A percentile compares a stretch with the other conserved stretches of the same genome.
Conservation (phyloP, 306 rosid species). For the Cucumis hystrix region DNA sequence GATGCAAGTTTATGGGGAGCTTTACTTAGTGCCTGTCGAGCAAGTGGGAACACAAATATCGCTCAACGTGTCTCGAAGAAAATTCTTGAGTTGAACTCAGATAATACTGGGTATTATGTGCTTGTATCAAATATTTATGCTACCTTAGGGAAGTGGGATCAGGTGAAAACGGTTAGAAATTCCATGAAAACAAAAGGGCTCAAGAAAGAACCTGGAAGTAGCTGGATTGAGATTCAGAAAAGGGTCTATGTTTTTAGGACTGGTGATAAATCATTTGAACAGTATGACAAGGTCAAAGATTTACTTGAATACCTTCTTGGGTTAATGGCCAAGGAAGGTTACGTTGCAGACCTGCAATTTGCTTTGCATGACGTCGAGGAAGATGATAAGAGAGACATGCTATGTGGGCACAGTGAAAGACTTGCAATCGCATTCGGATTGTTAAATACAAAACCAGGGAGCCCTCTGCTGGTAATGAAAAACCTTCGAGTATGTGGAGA, state of each 20-base stretch:
- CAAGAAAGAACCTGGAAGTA: slow-evolving; percentile 57
- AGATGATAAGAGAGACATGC: slow-evolving; percentile 13
- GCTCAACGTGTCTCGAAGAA: slow-evolving; percentile 30
- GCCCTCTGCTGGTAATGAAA: slow-evolving; percentile 17
- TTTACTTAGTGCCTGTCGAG: slow-evolving; percentile 57
- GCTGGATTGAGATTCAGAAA: slow-evolving; percentile 38
- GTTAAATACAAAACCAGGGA: slow-evolving; percentile 15
- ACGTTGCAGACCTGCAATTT: slow-evolving; percentile 12
- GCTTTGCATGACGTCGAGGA: slow-evolving; percentile 8
- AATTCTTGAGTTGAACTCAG: slow-evolving; percentile 22
- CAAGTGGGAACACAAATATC: slow-evolving; percentile 30
- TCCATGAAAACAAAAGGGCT: slow-evolving; percentile 33
- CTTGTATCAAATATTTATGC: slow-evolving; percentile 48
- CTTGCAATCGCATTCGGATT: slow-evolving; percentile 15
- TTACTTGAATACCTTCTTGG: not conserved
- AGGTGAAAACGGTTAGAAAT: slow-evolving; percentile 33
- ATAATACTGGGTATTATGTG: slow-evolving; percentile 30
- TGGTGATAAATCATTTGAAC: slow-evolving; percentile 17
- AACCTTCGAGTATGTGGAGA: slow-evolving; percentile 15
- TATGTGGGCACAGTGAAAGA: slow-evolving; percentile 9
- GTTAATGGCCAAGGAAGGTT: slow-evolving; percentile 16
- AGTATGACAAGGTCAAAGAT: not conserved
- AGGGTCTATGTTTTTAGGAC: slow-evolving; percentile 15
- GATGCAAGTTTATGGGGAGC: slow-evolving; percentile 42
- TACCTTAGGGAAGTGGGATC: slow-evolving; percentile 54